Base-by-base conservation (phyloP, 2,329 filamentous ascomycete genomes). In the Penicillium sp. region DNA sequence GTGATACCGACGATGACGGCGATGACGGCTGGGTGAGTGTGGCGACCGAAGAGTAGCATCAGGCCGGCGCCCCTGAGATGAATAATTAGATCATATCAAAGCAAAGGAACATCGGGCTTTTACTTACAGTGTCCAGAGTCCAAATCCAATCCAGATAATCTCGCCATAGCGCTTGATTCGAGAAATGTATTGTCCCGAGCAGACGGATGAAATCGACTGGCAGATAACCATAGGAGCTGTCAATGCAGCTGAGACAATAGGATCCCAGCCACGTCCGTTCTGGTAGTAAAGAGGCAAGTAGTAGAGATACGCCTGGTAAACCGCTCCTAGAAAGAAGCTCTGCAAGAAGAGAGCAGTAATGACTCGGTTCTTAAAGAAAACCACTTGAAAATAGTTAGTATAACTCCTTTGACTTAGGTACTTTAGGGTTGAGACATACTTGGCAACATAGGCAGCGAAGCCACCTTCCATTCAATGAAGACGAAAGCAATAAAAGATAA, bases 221-320 rank as follows among this genome's bases (percentile, higher is more conserved):
- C 72, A 71, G 19, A 73, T 69, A 9, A 85, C 78, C 59, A 86
- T 72, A 0, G 83, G 78, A 9, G 82, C 72, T 2, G 79, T 80
- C 29, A 85, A 71, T 8, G 76, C 75, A 1, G 85, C 85, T 3
- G 85, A 84, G 13, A 73, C 71, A 14, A 81, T 66, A 0, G 79
- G 74, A 3, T 73, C 74, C 65, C 74, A 75, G 27, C 75, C 72
- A 25, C 79, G 77, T 3, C 80, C 83, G 55, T 86, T 87, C 62
- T 88, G 84, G 45, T 85, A 83, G 68, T 85, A 88, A 0, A 88
- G 73, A 1, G 85, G 85, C 5, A 88, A 68, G 63, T 84, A 88
- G 69, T 87, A 88, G 1, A 88, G 71, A 55, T 81, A 81, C 2
- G 80, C 76, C 62, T 87, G 86, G 63, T 86, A 88, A 1, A 82